Base-by-base conservation (phyloP, 2,329 filamentous ascomycete genomes). In the Ophiostoma ulmi region DNA sequence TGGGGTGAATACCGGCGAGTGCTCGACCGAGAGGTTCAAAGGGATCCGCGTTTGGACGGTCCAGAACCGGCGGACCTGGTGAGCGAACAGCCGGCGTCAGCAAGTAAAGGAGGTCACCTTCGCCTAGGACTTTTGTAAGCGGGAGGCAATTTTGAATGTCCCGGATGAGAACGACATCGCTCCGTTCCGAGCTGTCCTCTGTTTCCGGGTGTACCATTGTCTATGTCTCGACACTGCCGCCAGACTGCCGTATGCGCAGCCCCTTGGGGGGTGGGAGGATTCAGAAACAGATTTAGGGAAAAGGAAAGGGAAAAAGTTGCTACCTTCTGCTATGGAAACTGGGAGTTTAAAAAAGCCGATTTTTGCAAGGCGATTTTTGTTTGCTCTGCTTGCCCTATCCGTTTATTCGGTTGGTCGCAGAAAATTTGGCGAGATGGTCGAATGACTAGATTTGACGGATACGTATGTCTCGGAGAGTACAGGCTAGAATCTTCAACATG, bases 11-110 rank as follows among this genome's bases (percentile, higher is more conserved):
- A 67, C 79, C 81, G 67, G 87, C 86, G 67, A 94, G 78, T 64
- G 87, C 85, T 73, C 85, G 84, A 26, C 91, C 91, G 22, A 94
- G 81, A 17, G 86, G 84, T 78, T 93, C 90, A 76, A 93, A 93
- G 0, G 91, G 91, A 76, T 94, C 67, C 36, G 41, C 58, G 4
- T n/a, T 4, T 38, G 67, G 31, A 22, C 11, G 17, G 67, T 35
- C 91, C 63, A 70, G 72, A 5, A 74, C 52, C n/a, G 65, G 73
- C 75, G 80, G 82, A 64, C 78, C 79, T 17, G 72, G 82, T 80
- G 64, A 79, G 75, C 64, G 80, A 75, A 74, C 83, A 36, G 85
- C 83, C 1, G 88, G 87, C 6, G 88, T 88, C 44, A 90, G 78
- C 66, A 89, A 83, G 68, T 91, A 80, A n/a, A 90, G 80, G n/a